phyloP scores from a whole-genome alignment of 441 rosid genomes.

The Mallotus japonicus region DNA sequence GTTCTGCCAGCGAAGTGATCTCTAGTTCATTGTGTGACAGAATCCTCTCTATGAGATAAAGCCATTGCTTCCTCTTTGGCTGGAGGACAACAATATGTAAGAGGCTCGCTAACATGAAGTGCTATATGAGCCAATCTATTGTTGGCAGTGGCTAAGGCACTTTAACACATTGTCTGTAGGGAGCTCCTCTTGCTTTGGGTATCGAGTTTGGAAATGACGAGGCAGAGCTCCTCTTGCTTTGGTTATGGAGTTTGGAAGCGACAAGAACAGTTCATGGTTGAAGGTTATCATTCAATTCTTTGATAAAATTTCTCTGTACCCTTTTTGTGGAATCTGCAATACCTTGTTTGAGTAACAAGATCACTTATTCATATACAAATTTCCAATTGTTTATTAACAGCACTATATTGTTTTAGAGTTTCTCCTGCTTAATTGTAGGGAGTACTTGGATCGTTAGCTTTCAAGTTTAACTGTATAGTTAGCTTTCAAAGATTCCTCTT shows the following conservation, averaged over 20 bases:
- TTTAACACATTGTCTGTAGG: slow-evolving; percentile 1
- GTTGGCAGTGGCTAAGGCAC: not conserved
- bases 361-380: not conserved
- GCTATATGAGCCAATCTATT: not conserved
- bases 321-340: not conserved
- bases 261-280: too few species aligned
- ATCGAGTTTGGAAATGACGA: not conserved
- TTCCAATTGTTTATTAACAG: not conserved
- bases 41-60: slow-evolving; percentile 4
- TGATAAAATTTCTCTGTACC: not conserved
- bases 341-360: not conserved
- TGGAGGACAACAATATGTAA: slow-evolving; percentile 13
- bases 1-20: not conserved
- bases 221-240: not conserved
- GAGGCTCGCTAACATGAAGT: not conserved
- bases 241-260: not conserved
- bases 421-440: not conserved
- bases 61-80: not conserved
- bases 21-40: not conserved
- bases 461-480: too few species aligned
- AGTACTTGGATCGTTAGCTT: too few species aligned
- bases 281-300: not conserved
- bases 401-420: not conserved
- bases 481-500: too few species aligned
- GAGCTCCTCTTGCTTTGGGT: not conserved